Evolutionary conservation across 2,329 filamentous ascomycete genomes (phyloP), one percentile per base, ranked within the genome.

Genomic region (Pseudopyricularia cyperi): DNA sequence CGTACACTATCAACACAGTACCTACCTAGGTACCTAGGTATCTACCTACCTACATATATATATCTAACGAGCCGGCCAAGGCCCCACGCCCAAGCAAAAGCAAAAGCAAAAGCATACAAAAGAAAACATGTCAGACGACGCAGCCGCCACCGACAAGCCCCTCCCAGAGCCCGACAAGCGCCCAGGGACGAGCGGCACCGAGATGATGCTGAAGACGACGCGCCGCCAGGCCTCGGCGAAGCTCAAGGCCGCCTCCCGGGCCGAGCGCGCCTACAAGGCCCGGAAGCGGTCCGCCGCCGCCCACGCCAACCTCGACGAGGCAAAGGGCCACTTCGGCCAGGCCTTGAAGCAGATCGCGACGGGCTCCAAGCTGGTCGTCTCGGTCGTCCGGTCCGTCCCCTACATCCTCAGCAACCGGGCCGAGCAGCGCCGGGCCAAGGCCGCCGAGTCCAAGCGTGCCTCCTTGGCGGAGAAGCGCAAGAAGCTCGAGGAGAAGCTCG

Each of bases 151-250:
- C 28, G 55, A 57, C 7, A 63, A 62, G 53, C 59, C 62, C 2
- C 58, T 62, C n/a, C 60, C 59, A 4, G 55, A 51, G 44, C 48
- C 51, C 52, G 28, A 47, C 24, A 44, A 55, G 34, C 64, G 71
- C 19, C 68, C 70, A 5, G 66, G 68, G 53, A 71, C 71, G 14
- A 68, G 69, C 0, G 68, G 67, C 52, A 74, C 71, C 17, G 67
- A 71, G 57, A 65, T 66, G 55, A 59, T 70, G 32, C 67, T 73
- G 42, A 62, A 63, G 46, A 65, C 63, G 51, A 67, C 63, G 52
- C 65, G 67, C 26, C 66, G 62, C 35, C 59, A 63, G 39, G 68
- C 69, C 28, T 67, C 67, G 12, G 60, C 67, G 52, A 62, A 67
- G 33, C 65, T 66, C 53, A 57, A 63, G 44, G 63, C 65, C 48